phyloP scores from a whole-genome alignment of 306 rosid genomes.

The Prosopis cineraria region DNA sequence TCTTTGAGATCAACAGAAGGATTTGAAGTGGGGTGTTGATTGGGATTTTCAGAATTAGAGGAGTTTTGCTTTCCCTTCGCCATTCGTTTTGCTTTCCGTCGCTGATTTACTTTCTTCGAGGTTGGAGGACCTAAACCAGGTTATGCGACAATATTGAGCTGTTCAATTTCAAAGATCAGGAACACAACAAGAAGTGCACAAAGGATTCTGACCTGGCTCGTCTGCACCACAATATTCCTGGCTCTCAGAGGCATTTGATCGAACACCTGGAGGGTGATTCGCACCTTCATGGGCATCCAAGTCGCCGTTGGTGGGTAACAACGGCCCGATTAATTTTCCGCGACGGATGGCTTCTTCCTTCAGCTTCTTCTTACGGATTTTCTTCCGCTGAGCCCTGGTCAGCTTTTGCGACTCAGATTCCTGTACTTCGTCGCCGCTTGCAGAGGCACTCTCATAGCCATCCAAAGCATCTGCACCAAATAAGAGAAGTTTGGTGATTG shows the following conservation, averaged over 20 bases:
- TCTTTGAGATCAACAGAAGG: constrained; percentile 15
- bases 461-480: constrained; percentile 24
- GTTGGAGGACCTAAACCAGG: constrained; percentile 39
- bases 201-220: constrained; percentile 22
- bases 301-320: constrained; percentile 33
- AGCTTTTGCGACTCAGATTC: constrained; percentile 42
- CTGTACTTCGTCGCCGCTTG: constrained; percentile 36
- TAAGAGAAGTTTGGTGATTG: not conserved
- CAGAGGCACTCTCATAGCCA: constrained; percentile 34
- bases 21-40: constrained; percentile 27
- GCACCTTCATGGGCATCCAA: constrained; percentile 2
- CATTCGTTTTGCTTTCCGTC: constrained; percentile 58
- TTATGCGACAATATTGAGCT: not conserved
- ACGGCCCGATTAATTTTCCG: constrained; percentile 61
- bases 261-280: constrained; percentile 35
- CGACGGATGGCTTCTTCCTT: constrained; percentile 61
- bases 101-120: constrained; percentile 47
- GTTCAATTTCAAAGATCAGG: not conserved
- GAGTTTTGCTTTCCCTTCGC: constrained; percentile 38
- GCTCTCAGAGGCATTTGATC: constrained; percentile 45
- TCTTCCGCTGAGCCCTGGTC: constrained; percentile 74
- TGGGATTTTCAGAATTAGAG: constrained; percentile 23
- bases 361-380: constrained; percentile 59
- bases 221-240: constrained; percentile 20
- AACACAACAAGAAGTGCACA: not conserved